Conservation (phyloP, 2,329 filamentous ascomycete genomes). For the Fusarium siculi region DNA sequence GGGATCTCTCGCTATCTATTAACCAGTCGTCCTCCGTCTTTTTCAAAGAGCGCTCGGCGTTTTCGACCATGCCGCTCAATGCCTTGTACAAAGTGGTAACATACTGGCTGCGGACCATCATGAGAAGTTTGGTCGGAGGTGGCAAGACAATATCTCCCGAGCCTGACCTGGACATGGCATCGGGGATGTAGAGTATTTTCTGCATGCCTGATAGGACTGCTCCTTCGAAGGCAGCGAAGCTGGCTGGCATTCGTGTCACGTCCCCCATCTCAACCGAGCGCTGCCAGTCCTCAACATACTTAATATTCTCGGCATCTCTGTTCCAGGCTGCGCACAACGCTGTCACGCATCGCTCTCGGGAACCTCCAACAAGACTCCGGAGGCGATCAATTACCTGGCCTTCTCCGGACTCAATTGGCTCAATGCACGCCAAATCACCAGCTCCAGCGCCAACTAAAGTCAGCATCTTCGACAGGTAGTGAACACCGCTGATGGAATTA, state of each 20-base stretch:
- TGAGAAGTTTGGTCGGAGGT: slow-evolving; percentile 89
- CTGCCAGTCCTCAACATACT: slow-evolving; percentile 93
- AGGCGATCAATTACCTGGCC: slow-evolving; percentile 75
- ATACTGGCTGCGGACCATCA: slow-evolving; percentile 88
- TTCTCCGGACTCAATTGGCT: slow-evolving; percentile 68
- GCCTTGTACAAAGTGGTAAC: slow-evolving; percentile 94
- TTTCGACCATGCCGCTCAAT: slow-evolving; percentile 95
- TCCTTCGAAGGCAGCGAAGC: slow-evolving; percentile 87
- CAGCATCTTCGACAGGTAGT: slow-evolving; percentile 87
- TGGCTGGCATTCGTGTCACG: slow-evolving; percentile 88
- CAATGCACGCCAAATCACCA: slow-evolving; percentile 83
- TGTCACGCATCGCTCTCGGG: slow-evolving; percentile 85
- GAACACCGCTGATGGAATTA: slow-evolving; percentile 90
- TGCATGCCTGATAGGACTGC: slow-evolving; percentile 87
- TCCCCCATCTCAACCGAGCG: slow-evolving; percentile 83
- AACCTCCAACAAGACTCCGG: slow-evolving; percentile 77
- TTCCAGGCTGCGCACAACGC: slow-evolving; percentile 94
- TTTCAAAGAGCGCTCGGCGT: slow-evolving; percentile 80
- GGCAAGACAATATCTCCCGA: slow-evolving; percentile 83
- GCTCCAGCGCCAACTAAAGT: slow-evolving; percentile 86
- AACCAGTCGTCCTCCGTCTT: slow-evolving; percentile 72
- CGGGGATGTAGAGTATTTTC: slow-evolving; percentile 92
- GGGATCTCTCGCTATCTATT: slow-evolving; percentile 57
- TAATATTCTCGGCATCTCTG: slow-evolving; percentile 91
- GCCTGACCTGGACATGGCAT: slow-evolving; percentile 80